phyloP scores from a whole-genome alignment of 176 grass and related monocot species.

The Coix lacrymajobi region DNA sequence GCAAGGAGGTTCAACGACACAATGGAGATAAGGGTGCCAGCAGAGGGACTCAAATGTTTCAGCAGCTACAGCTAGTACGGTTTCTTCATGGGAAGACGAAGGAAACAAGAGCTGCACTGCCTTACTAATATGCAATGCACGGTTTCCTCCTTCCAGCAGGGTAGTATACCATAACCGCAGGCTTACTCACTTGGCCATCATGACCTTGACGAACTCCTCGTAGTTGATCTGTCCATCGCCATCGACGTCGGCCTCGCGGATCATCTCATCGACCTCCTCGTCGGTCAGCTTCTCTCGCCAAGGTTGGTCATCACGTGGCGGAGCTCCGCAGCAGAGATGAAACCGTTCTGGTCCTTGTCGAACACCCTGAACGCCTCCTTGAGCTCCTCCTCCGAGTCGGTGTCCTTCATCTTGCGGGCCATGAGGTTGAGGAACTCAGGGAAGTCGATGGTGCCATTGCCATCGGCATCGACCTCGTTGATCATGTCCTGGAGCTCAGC shows the following conservation, averaged over 20 bases:
- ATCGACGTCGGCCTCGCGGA: conserved; percentile 78
- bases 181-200: conserved; percentile 80
- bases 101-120: conserved; percentile 35
- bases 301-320: conserved; percentile 95
- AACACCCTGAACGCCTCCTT: conserved; percentile 97
- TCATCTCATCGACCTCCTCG: conserved; percentile 93
- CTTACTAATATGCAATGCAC: conserved; percentile 38
- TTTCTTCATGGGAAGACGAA: conserved; percentile 40
- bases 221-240: conserved; percentile 95
- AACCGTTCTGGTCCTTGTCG: conserved; percentile 94
- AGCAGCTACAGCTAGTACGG: conserved; percentile 48
- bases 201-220: conserved; percentile 96
- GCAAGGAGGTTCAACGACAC: conserved; percentile 28
- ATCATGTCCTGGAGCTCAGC: conserved; percentile 98
- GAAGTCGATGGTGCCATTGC: conserved; percentile 93
- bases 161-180: not conserved
- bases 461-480: conserved; percentile 85
- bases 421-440: conserved; percentile 91
- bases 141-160: conserved; percentile 35
- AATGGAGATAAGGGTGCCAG: not conserved
- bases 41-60: conserved; percentile 7
- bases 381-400: conserved; percentile 86
- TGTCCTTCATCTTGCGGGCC: conserved; percentile 99
- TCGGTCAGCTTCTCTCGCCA: conserved; percentile 88
- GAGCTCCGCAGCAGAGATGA: conserved; percentile 88